Percentiles rank a stretch among this genome's conserved stretches.
Conservation (phyloP, 495 filamentous ascomycete species). For the Xanthoparmelia taractica region DNA sequence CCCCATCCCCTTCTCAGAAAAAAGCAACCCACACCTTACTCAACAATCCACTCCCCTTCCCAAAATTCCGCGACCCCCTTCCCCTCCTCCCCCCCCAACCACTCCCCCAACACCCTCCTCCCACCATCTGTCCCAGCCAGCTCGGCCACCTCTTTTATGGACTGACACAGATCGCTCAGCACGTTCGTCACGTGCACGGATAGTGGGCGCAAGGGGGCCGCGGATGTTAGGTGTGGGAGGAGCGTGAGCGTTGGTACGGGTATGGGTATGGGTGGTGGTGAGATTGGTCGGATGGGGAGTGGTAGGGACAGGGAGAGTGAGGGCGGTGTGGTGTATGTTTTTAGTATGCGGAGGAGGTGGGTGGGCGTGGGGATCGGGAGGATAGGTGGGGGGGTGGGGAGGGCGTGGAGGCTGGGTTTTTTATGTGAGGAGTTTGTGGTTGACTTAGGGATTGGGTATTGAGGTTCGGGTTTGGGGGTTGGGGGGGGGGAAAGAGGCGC, state of each 20-base stretch:
- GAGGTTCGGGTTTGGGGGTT: neutral
- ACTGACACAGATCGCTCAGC: conserved; percentile 42
- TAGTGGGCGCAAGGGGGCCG: conserved; percentile 26
- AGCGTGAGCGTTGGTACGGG: conserved; percentile 25
- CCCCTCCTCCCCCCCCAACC: conserved; percentile 11
- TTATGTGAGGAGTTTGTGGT: neutral
- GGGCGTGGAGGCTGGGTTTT: conserved; percentile 17
- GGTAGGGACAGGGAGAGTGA: conserved; percentile 19
- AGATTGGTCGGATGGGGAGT: no score
- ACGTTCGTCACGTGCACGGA: conserved; percentile 39
- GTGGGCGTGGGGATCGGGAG: conserved; percentile 33
- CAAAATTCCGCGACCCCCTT: conserved; percentile 15
- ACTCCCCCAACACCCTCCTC: conserved; percentile 31
- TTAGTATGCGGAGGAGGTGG: conserved; percentile 27
- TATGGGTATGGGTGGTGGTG: conserved; percentile 14
- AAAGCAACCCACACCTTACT: no score
- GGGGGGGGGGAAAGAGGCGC: neutral
- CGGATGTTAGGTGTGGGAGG: conserved; percentile 40
- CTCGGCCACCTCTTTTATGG: conserved; percentile 41
- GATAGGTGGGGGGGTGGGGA: conserved; percentile 17
- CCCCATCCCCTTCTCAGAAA: no score
- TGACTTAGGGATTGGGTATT: no score
- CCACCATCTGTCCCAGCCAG: conserved; percentile 33
- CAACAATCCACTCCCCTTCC: conserved; percentile 19
- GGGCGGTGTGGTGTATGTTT: conserved; percentile 27